Percentiles rank a stretch among this genome's conserved stretches.
Conservation (phyloP, 2,329 filamentous ascomycete genomes). For the Pseudocercospora fuligena region DNA sequence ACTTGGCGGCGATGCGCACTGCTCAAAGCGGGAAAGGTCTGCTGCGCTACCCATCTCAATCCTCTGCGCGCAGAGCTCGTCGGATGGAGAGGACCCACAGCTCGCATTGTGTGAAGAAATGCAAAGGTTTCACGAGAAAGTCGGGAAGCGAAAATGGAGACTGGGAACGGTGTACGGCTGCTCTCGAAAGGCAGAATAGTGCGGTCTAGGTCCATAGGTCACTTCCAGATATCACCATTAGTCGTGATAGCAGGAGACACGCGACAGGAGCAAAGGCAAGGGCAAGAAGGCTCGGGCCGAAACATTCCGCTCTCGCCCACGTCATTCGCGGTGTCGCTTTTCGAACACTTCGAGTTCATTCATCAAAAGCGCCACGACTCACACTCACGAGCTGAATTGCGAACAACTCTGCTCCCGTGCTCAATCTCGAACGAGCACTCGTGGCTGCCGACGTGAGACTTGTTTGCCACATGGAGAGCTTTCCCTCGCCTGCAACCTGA, state of each 20-base stretch:
- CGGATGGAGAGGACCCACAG: too few relatives aligned
- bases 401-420: neutral
- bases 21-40: too few relatives aligned
- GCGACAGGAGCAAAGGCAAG: neutral
- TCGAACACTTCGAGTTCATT: neutral
- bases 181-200: too few relatives aligned
- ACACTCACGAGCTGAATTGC: neutral
- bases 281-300: neutral
- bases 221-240: too few relatives aligned
- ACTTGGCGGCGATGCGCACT: too few relatives aligned
- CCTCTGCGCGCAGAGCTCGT: too few relatives aligned
- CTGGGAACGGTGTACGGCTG: too few relatives aligned
- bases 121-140: too few relatives aligned
- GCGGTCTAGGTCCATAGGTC: too few relatives aligned
- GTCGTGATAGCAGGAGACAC: neutral
- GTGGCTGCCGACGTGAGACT: slow-evolving; percentile 23
- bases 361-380: neutral
- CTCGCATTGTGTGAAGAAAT: too few relatives aligned
- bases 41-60: too few relatives aligned
- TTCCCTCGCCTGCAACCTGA: slow-evolving; percentile 40
- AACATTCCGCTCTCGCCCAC: neutral
- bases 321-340: slow-evolving; percentile 4
- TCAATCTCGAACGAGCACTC: slow-evolving; percentile 13
- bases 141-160: too few relatives aligned
- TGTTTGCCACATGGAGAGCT: slow-evolving; percentile 40